A percentile compares a stretch with the other conserved stretches of the same genome.
phyloP scores from a whole-genome alignment of 495 filamentous ascomycete genomes.

The Penicillium dipodomyicola region DNA sequence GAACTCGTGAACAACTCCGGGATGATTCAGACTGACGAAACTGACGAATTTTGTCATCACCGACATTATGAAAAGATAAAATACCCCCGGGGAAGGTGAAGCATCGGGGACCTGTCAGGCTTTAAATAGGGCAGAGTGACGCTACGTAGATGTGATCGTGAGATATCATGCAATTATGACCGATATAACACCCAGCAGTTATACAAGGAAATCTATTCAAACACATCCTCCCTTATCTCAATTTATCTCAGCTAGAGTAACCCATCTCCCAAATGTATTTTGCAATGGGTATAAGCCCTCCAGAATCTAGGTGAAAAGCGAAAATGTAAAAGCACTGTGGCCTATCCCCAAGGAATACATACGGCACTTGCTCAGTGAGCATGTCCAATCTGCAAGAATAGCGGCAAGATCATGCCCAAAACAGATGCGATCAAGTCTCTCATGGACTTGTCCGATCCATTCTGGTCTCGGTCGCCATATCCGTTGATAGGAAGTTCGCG shows the following conservation, averaged over 20 bases:
- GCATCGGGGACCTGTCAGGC: conserved; percentile 3
- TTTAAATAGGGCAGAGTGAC: conserved; percentile 30
- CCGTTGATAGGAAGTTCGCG: conserved; percentile 61
- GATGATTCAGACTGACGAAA: conserved; percentile 39
- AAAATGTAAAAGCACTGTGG: neutral
- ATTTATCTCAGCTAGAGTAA: conserved; percentile 4
- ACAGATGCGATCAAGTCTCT: conserved; percentile 68
- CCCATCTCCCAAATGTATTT: neutral
- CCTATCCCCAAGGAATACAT: conserved; percentile 7
- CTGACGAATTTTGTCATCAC: conserved; percentile 42
- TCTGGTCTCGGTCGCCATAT: conserved; percentile 56
- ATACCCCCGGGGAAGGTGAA: conserved; percentile 1
- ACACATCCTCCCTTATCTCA: conserved; percentile 9
- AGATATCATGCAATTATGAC: conserved; percentile 36
- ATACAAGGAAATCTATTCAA: conserved; percentile 21
- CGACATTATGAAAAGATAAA: conserved; percentile 22
- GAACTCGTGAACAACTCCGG: conserved; percentile 16
- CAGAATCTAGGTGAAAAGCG: neutral
- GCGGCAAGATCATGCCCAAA: conserved; percentile 83
- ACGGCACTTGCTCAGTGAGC: conserved; percentile 55
- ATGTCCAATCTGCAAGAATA: conserved; percentile 88
- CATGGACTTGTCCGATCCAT: conserved; percentile 46
- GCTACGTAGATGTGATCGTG: conserved; percentile 39
- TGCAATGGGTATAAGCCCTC: conserved; percentile 10
- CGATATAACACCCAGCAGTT: conserved; percentile 16